These are phyloP conservation scores for Chaetomidium leptoderma DNA, from an alignment of 495 filamentous ascomycete genomes.

Conservation along the genomic window DNA sequence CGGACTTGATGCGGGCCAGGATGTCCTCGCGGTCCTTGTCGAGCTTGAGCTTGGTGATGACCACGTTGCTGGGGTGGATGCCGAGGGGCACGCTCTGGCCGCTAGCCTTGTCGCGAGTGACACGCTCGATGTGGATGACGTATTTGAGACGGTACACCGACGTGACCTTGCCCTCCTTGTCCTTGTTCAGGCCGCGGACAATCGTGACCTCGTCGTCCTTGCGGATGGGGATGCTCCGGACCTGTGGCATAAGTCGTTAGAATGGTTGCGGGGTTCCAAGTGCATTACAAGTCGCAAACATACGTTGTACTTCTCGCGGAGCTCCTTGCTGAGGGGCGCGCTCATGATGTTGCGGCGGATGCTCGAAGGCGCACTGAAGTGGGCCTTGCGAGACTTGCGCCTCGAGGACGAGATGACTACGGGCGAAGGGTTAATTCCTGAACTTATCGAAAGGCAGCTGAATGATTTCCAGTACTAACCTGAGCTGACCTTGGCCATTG, in stretches of 20 bases:
- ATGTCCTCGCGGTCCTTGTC: slow-evolving; percentile 97
- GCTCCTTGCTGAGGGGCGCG: slow-evolving; percentile 90
- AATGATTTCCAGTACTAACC: slow-evolving; percentile 21
- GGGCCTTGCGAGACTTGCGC: slow-evolving; percentile 95
- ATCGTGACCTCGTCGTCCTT: slow-evolving; percentile 95
- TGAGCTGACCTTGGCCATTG: slow-evolving; percentile 35
- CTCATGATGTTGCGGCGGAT: slow-evolving; percentile 90
- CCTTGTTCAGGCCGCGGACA: slow-evolving; percentile 85
- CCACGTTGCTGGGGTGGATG: slow-evolving; percentile 86
- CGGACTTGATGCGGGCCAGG: slow-evolving; percentile 74
- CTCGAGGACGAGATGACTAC: slow-evolving; percentile 58
- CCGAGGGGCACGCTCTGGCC: slow-evolving; percentile 85
- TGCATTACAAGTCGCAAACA: slow-evolving; percentile 25
- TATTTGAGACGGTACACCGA: slow-evolving; percentile 98
- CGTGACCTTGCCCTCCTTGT: slow-evolving; percentile 91
- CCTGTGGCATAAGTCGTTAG: slow-evolving; percentile 46
- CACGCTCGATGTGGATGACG: slow-evolving; percentile 85
- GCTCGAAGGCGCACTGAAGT: slow-evolving; percentile 89
- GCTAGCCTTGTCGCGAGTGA: slow-evolving; percentile 89
- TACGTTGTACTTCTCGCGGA: slow-evolving; percentile 94
- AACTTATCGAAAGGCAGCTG: not conserved
- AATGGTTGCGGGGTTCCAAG: not conserved
- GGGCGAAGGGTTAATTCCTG: slow-evolving; percentile 23
- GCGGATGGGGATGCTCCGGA: slow-evolving; percentile 94
- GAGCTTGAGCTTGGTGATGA: slow-evolving; percentile 96